Conservation (phyloP, 148 eudicot genomes). For the Camellia granthamiana region DNA sequence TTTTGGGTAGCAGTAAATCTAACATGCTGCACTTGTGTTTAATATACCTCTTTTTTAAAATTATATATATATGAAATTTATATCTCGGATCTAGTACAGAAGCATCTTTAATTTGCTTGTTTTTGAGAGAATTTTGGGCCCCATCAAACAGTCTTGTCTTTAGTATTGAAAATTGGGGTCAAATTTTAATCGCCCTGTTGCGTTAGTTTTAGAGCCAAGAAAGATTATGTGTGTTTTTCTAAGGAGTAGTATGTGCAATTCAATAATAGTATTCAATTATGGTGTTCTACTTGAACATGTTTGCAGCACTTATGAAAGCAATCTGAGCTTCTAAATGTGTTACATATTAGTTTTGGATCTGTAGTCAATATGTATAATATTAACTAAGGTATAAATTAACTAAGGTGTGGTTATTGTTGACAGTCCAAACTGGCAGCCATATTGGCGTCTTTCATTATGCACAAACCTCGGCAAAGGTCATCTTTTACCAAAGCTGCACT, state of each 20-base stretch:
- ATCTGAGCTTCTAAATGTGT: too few relatives aligned
- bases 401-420: constrained; percentile 9
- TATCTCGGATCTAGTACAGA: neutral
- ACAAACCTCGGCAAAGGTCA: constrained; percentile 76
- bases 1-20: constrained; percentile 5
- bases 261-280: neutral
- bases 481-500: constrained; percentile 71
- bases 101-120: neutral
- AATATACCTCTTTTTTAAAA: too few relatives aligned
- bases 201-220: neutral
- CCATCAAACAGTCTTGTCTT: neutral
- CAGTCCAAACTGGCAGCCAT: constrained; percentile 85
- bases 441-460: constrained; percentile 89
- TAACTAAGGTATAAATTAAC: neutral
- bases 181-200: neutral
- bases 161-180: neutral
- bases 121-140: neutral
- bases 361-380: neutral
- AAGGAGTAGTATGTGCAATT: neutral
- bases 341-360: neutral
- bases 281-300: neutral
- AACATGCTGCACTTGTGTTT: too few relatives aligned
- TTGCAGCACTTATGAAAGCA: neutral
- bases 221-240: neutral
- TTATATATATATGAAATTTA: neutral